Evolutionary conservation across 2,329 filamentous ascomycete genomes (phyloP), one percentile per base, ranked within the genome.

Genomic region (Arthrocladium fulminans): DNA sequence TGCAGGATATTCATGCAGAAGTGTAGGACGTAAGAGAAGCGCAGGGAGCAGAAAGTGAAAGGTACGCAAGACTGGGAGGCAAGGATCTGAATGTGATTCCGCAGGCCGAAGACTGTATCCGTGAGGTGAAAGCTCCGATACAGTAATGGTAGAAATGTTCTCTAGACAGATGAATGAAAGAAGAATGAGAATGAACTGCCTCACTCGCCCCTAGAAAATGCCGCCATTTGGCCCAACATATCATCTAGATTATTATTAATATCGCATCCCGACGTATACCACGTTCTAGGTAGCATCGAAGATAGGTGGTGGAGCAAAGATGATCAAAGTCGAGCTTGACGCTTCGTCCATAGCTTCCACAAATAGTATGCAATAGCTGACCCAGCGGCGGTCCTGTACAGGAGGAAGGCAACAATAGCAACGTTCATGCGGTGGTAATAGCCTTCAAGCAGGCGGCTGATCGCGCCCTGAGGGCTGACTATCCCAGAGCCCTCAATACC

Each of bases 381-480:
- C 2, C 52, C 63, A 39, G 65, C 40, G 7, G 57, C 56, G 27
- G 62, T 50, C 45, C 68, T 59, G 62, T 65, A 70, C 7, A 61
- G 64, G 17, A 69, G 51, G 48, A 67, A 67, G 10, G 70, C 57
- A 39, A 58, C 65, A 27, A 69, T 64, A 8, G 69, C 69, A 24
- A 64, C 47, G 15, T 66, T 61, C 20, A 71, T 50, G 19, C 60
- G 60, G 20, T 65, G 60, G 53, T 70, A 71, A 44, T 71, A 71
- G n/a, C 68, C 68, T n/a, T 60, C 60, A 30, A 71, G 56, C 59
- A 71, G 57, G 19, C 68, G 65, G 4, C 66, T 65, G 20, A 69
- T 62, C 2, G 67, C 67, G 56, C 70, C 64, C 12, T 61, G 19
- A 46, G 59, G 17, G 41, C 64, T 65, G 6, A 63, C 62, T 4